phyloP scores from a whole-genome alignment of 1,284 basidiomycete genomes.

The Irpex sp. region DNA sequence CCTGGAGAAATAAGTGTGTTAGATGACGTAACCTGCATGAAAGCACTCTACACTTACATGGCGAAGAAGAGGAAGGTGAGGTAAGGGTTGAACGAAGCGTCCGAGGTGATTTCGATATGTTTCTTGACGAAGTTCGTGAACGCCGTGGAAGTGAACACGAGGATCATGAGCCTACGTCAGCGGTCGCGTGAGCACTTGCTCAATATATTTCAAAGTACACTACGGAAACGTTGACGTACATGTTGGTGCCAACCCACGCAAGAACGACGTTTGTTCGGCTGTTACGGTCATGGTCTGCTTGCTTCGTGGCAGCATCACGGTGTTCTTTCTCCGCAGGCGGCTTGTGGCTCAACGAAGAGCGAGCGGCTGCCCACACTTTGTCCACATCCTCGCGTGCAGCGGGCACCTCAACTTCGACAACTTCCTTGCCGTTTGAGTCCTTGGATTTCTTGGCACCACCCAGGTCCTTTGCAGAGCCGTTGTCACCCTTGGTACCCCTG shows the following conservation, averaged over 20 bases:
- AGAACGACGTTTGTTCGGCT: constrained; percentile 84
- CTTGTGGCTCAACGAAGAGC: constrained; percentile 62
- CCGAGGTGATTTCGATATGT: constrained; percentile 43
- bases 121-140: constrained; percentile 64
- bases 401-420: constrained; percentile 82
- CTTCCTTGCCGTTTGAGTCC: constrained; percentile 76
- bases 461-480: constrained; percentile 80
- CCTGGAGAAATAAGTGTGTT: constrained; percentile 32
- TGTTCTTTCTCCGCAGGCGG: constrained; percentile 73
- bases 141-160: constrained; percentile 77
- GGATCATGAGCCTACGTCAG: constrained; percentile 60
- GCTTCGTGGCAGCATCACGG: constrained; percentile 84
- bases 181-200: constrained; percentile 12
- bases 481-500: constrained; percentile 90
- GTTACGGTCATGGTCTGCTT: constrained; percentile 82
- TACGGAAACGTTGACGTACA: constrained; percentile 41
- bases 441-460: constrained; percentile 87
- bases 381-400: constrained; percentile 84
- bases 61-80: constrained; percentile 80
- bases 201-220: constrained; percentile 5
- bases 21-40: background rate
- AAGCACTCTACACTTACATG: constrained; percentile 49
- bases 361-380: constrained; percentile 76
- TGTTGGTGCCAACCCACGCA: constrained; percentile 82
- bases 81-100: constrained; percentile 79